phyloP scores from a whole-genome alignment of 129 eudicot species.

The Dittrichia graveolens region DNA sequence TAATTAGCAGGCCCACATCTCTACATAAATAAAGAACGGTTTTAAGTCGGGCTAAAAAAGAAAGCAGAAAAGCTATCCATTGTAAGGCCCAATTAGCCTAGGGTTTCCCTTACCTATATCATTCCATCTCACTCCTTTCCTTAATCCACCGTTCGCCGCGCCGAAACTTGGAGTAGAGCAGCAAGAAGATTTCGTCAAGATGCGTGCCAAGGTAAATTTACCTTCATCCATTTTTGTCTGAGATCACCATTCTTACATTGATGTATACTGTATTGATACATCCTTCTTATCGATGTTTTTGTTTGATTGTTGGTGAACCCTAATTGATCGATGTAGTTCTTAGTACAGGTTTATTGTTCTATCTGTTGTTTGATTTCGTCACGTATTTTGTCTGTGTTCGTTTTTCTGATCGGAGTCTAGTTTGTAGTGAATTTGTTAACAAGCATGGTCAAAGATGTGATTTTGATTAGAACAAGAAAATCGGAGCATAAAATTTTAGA shows the following conservation, averaged over 20 bases:
- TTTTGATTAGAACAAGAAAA: too few species aligned
- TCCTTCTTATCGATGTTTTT: background rate
- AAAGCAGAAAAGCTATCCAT: background rate
- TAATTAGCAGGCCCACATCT: too few species aligned
- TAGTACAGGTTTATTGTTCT: too few species aligned
- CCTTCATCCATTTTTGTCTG: background rate
- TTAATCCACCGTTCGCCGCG: background rate
- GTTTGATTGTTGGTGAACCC: background rate
- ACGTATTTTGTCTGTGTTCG: too few species aligned
- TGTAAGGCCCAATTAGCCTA: slow-evolving; percentile 14
- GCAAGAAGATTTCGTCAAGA: slow-evolving; percentile 21
- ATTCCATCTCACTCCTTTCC: background rate
- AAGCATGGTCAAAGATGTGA: too few species aligned
- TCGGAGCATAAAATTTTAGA: too few species aligned
- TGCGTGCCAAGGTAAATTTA: slow-evolving; percentile 48
- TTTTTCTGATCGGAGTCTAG: too few species aligned
- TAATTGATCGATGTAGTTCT: too few species aligned
- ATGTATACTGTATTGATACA: background rate
- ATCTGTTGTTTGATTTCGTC: too few species aligned
- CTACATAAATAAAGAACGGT: too few species aligned
- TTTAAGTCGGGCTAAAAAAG: background rate
- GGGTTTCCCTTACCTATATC: slow-evolving; percentile 32
- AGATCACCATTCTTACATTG: background rate
- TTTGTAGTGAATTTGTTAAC: too few species aligned
- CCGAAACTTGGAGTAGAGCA: background rate